A percentile compares a stretch with the other conserved stretches of the same genome.
These are phyloP conservation scores for Ceratobasidium sp. DNA, from an alignment of 1,284 basidiomycete genomes.

Conservation along the genomic window DNA sequence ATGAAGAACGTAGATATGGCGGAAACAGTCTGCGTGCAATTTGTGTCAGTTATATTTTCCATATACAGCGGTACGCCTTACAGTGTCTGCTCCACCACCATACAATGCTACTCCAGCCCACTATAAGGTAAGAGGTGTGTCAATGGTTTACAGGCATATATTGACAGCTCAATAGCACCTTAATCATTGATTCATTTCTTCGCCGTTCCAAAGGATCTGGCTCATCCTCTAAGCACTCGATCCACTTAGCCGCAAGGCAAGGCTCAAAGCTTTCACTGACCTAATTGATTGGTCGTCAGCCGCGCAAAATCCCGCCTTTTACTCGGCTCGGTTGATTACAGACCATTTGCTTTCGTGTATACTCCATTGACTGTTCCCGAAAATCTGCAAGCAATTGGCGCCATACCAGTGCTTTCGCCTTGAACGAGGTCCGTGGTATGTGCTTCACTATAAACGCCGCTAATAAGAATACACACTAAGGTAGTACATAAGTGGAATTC, in stretches of 20 bases:
- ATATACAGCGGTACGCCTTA: background rate
- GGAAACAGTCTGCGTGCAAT: slow-evolving; percentile 14
- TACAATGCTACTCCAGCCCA: slow-evolving; percentile 18
- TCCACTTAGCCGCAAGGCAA: slow-evolving; percentile 11
- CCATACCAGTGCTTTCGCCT: slow-evolving; percentile 14
- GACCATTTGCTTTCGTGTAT: slow-evolving; percentile 9
- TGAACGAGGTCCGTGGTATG: slow-evolving; percentile 38
- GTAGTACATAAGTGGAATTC: no score
- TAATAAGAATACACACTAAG: background rate
- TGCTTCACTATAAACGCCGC: background rate
- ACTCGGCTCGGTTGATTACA: background rate
- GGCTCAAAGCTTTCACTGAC: background rate
- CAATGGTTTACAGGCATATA: background rate
- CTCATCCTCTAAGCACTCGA: slow-evolving; percentile 6
- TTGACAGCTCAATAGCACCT: background rate
- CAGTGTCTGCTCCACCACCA: slow-evolving; percentile 30
- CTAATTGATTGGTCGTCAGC: background rate
- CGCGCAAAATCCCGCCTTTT: no score
- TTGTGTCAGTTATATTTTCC: background rate
- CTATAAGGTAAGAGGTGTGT: slow-evolving; percentile 8
- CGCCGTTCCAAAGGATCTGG: background rate
- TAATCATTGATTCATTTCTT: background rate
- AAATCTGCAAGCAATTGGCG: slow-evolving; percentile 17
- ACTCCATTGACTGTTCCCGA: slow-evolving; percentile 10
- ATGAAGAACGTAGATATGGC: slow-evolving; percentile 40